A percentile compares a stretch with the other conserved stretches of the same genome.
phyloP scores from a whole-genome alignment of 805 yeast species.

The Myxozyma neglecta region DNA sequence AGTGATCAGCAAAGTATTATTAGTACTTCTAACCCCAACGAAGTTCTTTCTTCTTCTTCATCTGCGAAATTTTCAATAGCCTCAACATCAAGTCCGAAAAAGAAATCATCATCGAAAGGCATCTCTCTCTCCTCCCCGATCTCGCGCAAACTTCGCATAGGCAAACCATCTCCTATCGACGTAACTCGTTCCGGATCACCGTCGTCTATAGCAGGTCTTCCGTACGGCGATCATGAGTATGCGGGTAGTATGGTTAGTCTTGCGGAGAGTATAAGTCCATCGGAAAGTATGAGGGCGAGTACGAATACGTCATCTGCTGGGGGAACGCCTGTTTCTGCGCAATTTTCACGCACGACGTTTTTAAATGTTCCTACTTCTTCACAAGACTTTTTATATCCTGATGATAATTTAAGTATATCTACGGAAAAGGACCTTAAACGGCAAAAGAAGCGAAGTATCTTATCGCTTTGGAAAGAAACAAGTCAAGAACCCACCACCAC shows the following conservation, averaged over 20 bases:
- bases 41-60: background rate
- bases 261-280: background rate
- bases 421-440: constrained; percentile 46
- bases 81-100: constrained; percentile 11
- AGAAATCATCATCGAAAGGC: constrained; percentile 17
- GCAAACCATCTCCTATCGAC: background rate
- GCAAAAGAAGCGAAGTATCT: constrained; percentile 57
- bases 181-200: background rate
- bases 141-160: constrained; percentile 10
- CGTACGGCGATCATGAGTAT: background rate
- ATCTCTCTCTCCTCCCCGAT: constrained; percentile 20
- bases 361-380: background rate
- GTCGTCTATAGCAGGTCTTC: background rate
- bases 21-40: background rate
- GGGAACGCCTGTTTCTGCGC: background rate
- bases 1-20: constrained; percentile 12
- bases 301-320: background rate
- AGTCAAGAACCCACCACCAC: background rate
- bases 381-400: background rate
- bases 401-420: background rate
- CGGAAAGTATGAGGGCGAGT: background rate
- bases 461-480: constrained; percentile 48
- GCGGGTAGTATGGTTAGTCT: background rate
- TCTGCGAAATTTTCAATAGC: constrained; percentile 4
- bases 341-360: background rate